Base-by-base conservation (phyloP, 257 asterid species). In the Plantago ovata region DNA sequence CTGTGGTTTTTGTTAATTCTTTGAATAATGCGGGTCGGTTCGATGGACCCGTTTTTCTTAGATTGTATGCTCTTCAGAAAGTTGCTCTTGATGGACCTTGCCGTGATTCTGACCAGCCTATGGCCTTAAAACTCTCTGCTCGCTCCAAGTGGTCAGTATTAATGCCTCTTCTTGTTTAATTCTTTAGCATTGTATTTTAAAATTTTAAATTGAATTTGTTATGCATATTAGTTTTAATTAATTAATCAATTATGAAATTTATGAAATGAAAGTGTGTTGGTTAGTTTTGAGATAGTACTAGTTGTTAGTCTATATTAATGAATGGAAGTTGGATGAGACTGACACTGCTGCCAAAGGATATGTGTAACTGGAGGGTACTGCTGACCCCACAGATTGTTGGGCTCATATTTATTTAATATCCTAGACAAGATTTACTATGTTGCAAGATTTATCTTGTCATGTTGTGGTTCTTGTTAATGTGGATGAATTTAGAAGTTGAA, bases 1-100 rank as follows among this genome's bases (percentile, higher is more conserved):
- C 91, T 1, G 79, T 85, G 39, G 81, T 70, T 57, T 88, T 68
- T 67, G 75, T 76, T 20, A 28, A 28, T 28, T 28, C 36, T 28
- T 6, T 3, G 36, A 79, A 68, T 59, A 76, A 71, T 71, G 78
- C 66, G 38, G 57, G 45, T 71, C 44, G 20, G 6, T 66, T 85
- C 15, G 62, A 66, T n/a, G 64, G 49, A 56, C 78, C 72, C 53
- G 10, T 73, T 70, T 75, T 70, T 45, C 7, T 73, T 72, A 57
- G 72, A 63, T 52, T 85, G 12, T 75, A 77, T 61, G 95, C 76
- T 18, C 90, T 88, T 57, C 90, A 83, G 44, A 83, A 75, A 46
- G 42, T 75, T 49, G 95, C 79, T 24, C 81, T 75, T 51, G 70
- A 83, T 62, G 95, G 93, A 18, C 73, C 86, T 58, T 88, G 88